Evolutionary conservation across 2,329 filamentous ascomycete species (phyloP).

Genomic region (Dendrostoma leiphaemia): DNA sequence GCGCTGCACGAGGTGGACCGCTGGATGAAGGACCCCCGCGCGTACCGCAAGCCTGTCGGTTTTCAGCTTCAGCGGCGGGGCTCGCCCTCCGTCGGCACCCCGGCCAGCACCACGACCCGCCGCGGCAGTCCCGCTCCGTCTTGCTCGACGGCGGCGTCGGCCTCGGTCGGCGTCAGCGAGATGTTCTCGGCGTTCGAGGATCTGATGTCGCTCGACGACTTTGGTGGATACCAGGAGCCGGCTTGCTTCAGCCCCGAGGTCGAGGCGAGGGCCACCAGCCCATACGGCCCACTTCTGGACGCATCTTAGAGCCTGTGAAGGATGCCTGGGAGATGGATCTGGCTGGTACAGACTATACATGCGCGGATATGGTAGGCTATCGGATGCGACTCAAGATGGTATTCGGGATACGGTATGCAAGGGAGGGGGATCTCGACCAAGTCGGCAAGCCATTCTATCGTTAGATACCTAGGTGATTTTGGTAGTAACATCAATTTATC

Average conservation of each 20-base stretch:
- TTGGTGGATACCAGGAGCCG: not conserved
- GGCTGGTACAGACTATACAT: too few relatives aligned
- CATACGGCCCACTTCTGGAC: not conserved
- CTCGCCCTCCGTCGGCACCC: too few relatives aligned
- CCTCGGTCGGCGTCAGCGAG: not conserved
- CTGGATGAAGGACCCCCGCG: conserved; percentile 14
- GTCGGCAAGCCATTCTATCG: too few relatives aligned
- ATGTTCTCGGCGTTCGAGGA: not conserved
- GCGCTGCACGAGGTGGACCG: conserved; percentile 8
- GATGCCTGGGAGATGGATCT: not conserved
- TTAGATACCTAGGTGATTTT: too few relatives aligned
- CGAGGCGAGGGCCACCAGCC: not conserved
- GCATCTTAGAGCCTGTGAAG: too few relatives aligned
- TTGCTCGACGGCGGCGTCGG: not conserved
- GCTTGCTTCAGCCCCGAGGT: not conserved
- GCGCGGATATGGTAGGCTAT: too few relatives aligned
- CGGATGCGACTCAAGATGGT: too few relatives aligned
- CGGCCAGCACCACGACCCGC: not conserved
- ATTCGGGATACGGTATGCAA: too few relatives aligned
- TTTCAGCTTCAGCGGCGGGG: too few relatives aligned
- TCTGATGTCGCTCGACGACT: not conserved
- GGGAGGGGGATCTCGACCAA: too few relatives aligned
- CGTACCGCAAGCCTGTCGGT: conserved; percentile 13
- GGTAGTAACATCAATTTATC: too few relatives aligned
- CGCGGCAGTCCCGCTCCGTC: not conserved